Conservation (phyloP, 805 yeast genomes). For the Metschnikowia henanensis region DNA sequence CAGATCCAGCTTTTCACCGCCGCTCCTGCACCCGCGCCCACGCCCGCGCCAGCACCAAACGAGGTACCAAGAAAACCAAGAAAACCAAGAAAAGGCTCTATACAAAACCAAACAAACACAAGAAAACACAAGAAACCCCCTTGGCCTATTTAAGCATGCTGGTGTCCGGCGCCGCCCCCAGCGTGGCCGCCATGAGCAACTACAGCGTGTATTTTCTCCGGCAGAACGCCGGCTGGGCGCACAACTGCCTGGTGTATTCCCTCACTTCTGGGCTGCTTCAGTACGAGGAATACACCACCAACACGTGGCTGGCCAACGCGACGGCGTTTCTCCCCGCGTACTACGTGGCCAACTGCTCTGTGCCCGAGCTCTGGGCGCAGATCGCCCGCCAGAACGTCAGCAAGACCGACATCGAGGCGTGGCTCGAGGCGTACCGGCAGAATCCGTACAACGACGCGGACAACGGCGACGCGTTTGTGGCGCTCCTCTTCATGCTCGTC, state of each 20-base stretch:
- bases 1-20: no score
- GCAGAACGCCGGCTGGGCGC: constrained; percentile 30
- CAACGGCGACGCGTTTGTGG: constrained; percentile 43
- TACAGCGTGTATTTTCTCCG: constrained; percentile 19
- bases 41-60: no score
- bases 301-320: constrained; percentile 15
- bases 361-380: constrained; percentile 31
- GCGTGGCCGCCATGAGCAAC: constrained; percentile 17
- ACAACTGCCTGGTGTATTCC: constrained; percentile 40
- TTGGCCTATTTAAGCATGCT: no score
- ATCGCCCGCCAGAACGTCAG: constrained; percentile 19
- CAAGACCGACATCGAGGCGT: constrained; percentile 11
- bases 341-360: constrained; percentile 49
- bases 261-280: constrained; percentile 33
- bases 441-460: constrained; percentile 31
- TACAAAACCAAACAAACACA: no score
- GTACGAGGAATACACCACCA: constrained; percentile 21
- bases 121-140: no score
- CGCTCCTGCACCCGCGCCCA: no score
- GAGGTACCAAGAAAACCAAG: no score
- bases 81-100: no score
- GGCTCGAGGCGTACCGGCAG: constrained; percentile 12
- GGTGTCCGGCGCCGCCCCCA: no score
- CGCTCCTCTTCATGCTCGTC: constrained; percentile 51
- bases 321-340: constrained; percentile 38